Percentiles rank a stretch among this genome's conserved stretches.
phyloP scores from a whole-genome alignment of 768 basidiomycete genomes.

The Russula sp. region DNA sequence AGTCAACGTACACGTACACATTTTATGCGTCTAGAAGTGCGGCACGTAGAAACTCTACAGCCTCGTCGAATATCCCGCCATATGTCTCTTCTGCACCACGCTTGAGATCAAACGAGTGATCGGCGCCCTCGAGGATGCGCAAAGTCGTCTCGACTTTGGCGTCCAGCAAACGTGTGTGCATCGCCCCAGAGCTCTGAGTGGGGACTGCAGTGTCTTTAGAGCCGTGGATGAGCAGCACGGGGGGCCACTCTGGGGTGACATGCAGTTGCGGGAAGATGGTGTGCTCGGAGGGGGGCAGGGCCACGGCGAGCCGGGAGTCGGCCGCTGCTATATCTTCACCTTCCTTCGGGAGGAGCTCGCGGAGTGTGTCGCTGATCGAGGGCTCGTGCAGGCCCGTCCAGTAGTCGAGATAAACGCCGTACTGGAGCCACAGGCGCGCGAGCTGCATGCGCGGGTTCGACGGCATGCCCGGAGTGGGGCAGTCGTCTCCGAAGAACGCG shows the following conservation, averaged over 20 bases:
- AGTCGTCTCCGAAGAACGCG: slow-evolving; percentile 38
- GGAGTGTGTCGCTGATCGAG: slow-evolving; percentile 42
- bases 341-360: slow-evolving; percentile 20
- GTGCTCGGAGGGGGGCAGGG: slow-evolving; percentile 29
- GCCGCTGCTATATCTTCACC: not conserved
- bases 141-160: slow-evolving; percentile 34
- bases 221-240: slow-evolving; percentile 42
- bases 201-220: slow-evolving; percentile 41
- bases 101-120: slow-evolving; percentile 53
- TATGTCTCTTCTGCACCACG: slow-evolving; percentile 36
- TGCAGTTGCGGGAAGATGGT: slow-evolving; percentile 42
- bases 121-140: slow-evolving; percentile 35
- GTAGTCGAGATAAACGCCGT: slow-evolving; percentile 52
- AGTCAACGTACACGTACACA: not conserved
- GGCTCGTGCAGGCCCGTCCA: slow-evolving; percentile 39
- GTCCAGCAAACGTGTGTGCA: slow-evolving; percentile 30
- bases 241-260: slow-evolving; percentile 36
- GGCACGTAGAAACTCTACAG: slow-evolving; percentile 24
- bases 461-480: slow-evolving; percentile 49
- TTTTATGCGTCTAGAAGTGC: not conserved
- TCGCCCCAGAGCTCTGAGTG: slow-evolving; percentile 33
- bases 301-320: not conserved
- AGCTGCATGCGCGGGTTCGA: slow-evolving; percentile 57
- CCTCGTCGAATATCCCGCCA: slow-evolving; percentile 33
- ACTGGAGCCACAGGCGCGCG: slow-evolving; percentile 49